Conservation (phyloP, 768 basidiomycete genomes). For the Hirschioporus abietinus region DNA sequence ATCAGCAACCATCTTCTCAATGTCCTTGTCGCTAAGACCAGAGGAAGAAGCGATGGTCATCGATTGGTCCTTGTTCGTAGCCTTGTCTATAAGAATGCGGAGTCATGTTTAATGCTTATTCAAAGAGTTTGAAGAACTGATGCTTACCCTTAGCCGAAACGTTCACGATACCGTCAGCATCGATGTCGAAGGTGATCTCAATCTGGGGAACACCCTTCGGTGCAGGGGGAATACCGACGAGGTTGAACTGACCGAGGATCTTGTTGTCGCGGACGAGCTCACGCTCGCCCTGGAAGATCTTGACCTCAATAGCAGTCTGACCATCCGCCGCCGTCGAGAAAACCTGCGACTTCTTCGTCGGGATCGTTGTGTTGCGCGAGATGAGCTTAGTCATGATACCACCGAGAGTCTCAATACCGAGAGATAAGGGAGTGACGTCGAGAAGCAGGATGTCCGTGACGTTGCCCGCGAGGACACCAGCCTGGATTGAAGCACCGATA, state of each 20-base stretch:
- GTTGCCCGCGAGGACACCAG: slow-evolving; percentile 94
- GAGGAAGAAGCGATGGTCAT: slow-evolving; percentile 99
- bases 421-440: slow-evolving; percentile 94
- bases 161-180: slow-evolving; percentile 97
- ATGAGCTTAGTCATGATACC: slow-evolving; percentile 99
- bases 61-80: slow-evolving; percentile 84
- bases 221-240: slow-evolving; percentile 91
- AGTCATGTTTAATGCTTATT: neutral
- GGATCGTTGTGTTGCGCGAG: slow-evolving; percentile 97
- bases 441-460: slow-evolving; percentile 94
- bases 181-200: slow-evolving; percentile 93
- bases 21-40: slow-evolving; percentile 93
- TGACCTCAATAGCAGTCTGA: slow-evolving; percentile 99
- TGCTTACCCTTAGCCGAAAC: slow-evolving; percentile 80
- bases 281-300: slow-evolving; percentile 99
- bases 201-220: slow-evolving; percentile 83
- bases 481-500: slow-evolving; percentile 97
- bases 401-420: slow-evolving; percentile 96
- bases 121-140: neutral
- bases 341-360: slow-evolving; percentile 98
- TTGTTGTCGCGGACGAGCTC: slow-evolving; percentile 99
- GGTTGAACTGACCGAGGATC: slow-evolving; percentile 98
- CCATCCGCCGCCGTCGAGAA: slow-evolving; percentile 99
- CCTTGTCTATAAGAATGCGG: slow-evolving; percentile 53
- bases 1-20: slow-evolving; percentile 94